Evolutionary conservation across 768 basidiomycete species (phyloP).

Genomic region (Chlorophyllum brunneum): DNA sequence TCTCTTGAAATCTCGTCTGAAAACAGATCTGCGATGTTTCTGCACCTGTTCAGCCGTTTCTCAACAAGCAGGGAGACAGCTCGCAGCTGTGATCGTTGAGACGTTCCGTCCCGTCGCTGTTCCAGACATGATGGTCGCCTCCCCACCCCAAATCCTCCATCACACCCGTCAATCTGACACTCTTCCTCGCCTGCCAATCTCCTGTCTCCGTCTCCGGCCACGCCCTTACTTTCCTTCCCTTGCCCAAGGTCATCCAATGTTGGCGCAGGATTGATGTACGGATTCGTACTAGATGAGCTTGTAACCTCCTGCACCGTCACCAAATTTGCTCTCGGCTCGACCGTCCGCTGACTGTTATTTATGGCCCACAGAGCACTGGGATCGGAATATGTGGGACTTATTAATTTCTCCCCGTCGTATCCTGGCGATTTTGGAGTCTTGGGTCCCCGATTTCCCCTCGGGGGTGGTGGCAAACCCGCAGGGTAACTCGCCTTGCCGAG

Average conservation of each 20-base stretch:
- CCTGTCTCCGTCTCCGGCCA: background rate
- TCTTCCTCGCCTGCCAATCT: background rate
- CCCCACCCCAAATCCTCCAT: conserved; percentile 11
- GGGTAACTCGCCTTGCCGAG: conserved; percentile 12
- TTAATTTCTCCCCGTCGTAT: conserved; percentile 4
- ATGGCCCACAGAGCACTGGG: background rate
- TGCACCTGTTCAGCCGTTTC: background rate
- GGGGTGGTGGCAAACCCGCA: conserved; percentile 58
- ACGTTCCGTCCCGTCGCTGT: conserved; percentile 1
- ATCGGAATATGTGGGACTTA: background rate
- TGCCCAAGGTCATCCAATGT: conserved; percentile 25
- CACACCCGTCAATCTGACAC: background rate
- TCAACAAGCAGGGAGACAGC: conserved; percentile 9
- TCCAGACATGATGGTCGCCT: conserved; percentile 2
- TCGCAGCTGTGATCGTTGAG: conserved; percentile 6
- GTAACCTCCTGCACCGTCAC: conserved; percentile 11
- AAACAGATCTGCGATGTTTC: conserved; percentile 8
- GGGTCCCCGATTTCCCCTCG: conserved; percentile 25
- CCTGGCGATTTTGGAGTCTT: conserved; percentile 16
- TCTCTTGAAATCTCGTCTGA: conserved; percentile 1
- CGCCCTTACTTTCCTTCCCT: conserved; percentile 11
- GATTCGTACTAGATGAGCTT: conserved; percentile 26
- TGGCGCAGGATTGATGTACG: conserved; percentile 46
- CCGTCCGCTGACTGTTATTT: background rate
- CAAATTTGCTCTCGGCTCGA: conserved; percentile 8